phyloP scores from a whole-genome alignment of 2,329 filamentous ascomycete species.

The Cladosporium phlei region DNA sequence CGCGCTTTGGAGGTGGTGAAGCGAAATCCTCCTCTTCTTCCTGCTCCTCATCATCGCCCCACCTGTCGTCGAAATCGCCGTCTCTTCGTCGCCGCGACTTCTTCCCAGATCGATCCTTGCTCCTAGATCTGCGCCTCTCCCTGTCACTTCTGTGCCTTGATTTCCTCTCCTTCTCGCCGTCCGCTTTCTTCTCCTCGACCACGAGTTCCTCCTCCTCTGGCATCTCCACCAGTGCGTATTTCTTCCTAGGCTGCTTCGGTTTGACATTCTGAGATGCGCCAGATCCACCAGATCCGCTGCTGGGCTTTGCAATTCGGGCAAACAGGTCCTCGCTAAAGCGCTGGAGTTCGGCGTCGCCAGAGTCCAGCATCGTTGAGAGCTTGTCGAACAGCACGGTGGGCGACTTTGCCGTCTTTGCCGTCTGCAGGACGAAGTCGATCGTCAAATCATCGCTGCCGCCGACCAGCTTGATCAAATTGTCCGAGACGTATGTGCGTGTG shows the following conservation, averaged over 20 bases:
- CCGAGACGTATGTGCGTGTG: constrained; percentile 38
- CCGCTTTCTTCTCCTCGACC: constrained; percentile 9
- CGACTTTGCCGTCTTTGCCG: constrained; percentile 48
- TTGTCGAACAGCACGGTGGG: constrained; percentile 46
- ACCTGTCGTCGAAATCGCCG: constrained; percentile 67
- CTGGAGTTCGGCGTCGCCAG: constrained; percentile 40
- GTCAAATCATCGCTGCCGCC: constrained; percentile 53
- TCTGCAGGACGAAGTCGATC: constrained; percentile 54
- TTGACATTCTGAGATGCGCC: constrained; percentile 20
- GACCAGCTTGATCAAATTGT: constrained; percentile 49
- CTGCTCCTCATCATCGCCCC: constrained; percentile 65
- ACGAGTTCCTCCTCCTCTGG: constrained; percentile 38
- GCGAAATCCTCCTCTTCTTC: constrained; percentile 57
- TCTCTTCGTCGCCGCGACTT: constrained; percentile 46
- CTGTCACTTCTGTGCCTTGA: constrained; percentile 37
- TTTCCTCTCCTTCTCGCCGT: constrained; percentile 30
- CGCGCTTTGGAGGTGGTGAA: constrained; percentile 66
- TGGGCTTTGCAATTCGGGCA: constrained; percentile 24
- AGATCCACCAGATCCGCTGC: constrained; percentile 22
- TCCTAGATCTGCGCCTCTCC: constrained; percentile 27
- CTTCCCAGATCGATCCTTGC: constrained; percentile 41
- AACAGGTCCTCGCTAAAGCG: constrained; percentile 47
- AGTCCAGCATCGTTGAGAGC: constrained; percentile 50
- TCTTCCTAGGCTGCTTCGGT: constrained; percentile 40
- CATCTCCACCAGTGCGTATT: constrained; percentile 53